Percentiles rank a stretch among this genome's conserved stretches.
Conservation (phyloP, 352 stramenopile species). For the Phytophthora pluvialis region DNA sequence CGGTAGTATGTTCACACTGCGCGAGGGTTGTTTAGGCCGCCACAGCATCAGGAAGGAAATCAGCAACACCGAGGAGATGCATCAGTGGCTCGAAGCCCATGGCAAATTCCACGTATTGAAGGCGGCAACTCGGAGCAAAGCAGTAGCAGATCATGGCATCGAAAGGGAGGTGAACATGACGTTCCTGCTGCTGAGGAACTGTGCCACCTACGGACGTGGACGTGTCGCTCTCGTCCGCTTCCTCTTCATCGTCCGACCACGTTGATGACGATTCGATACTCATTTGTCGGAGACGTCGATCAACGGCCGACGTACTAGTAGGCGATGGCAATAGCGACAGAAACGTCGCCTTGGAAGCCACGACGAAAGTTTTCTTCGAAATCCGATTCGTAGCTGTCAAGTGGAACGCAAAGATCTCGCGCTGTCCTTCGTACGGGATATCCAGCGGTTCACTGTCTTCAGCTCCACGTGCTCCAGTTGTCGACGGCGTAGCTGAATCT, state of each 20-base stretch:
- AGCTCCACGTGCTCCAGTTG: conserved; percentile 44
- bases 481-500: conserved; percentile 14
- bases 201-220: background rate
- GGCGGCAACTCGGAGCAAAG: conserved; percentile 53
- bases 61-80: conserved; percentile 64
- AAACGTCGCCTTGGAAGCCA: conserved; percentile 62
- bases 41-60: conserved; percentile 53
- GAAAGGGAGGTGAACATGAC: conserved; percentile 75
- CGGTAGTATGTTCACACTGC: background rate
- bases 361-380: conserved; percentile 61
- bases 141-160: conserved; percentile 89
- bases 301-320: conserved; percentile 7
- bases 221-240: conserved; percentile 13
- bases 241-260: conserved; percentile 29
- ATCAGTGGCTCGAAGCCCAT: conserved; percentile 89
- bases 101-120: conserved; percentile 89
- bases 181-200: conserved; percentile 43
- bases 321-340: conserved; percentile 44
- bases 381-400: conserved; percentile 81
- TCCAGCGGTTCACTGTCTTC: conserved; percentile 64
- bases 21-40: background rate
- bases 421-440: conserved; percentile 65
- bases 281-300: conserved; percentile 26
- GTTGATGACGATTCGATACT: conserved; percentile 26
- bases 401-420: conserved; percentile 66